A percentile compares a stretch with the other conserved stretches of the same genome.
phyloP scores from a whole-genome alignment of 352 stramenopile genomes.

The Pythium scleroteichum region DNA sequence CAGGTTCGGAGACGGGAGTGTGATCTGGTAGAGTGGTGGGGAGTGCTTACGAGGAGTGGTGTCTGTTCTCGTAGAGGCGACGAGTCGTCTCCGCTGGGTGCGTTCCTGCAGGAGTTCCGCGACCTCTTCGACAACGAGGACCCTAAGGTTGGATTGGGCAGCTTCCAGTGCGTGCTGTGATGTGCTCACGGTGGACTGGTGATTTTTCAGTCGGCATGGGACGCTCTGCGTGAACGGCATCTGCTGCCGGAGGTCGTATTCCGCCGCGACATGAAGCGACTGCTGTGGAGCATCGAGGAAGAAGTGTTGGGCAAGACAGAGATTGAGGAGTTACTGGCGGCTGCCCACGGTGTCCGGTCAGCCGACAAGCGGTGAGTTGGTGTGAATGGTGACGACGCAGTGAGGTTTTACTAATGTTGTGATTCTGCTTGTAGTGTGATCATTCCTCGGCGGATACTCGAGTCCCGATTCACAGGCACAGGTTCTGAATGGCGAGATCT shows the following conservation, averaged over 20 bases:
- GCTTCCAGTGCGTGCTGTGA: background rate
- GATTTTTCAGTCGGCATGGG: conserved; percentile 46
- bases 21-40: conserved; percentile 2
- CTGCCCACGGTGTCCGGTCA: background rate
- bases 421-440: conserved; percentile 15
- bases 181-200: too few species aligned
- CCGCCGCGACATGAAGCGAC: conserved; percentile 69
- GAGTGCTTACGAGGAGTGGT: background rate
- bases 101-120: conserved; percentile 51
- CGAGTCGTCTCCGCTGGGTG: conserved; percentile 33
- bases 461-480: conserved; percentile 18
- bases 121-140: conserved; percentile 59
- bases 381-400: background rate
- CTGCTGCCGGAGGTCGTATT: conserved; percentile 47
- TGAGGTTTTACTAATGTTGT: background rate
- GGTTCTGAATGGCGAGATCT: conserved; percentile 25
- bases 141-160: conserved; percentile 43
- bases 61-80: conserved; percentile 7
- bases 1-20: conserved; percentile 24
- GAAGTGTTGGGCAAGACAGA: conserved; percentile 48
- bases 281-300: conserved; percentile 51
- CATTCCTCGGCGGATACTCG: conserved; percentile 27
- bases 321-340: conserved; percentile 50
- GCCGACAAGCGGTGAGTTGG: conserved; percentile 12
- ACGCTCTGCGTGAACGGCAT: conserved; percentile 44